A percentile compares a stretch with the other conserved stretches of the same genome.
These are phyloP conservation scores for Annulohypoxylon truncatum DNA, from an alignment of 2,329 filamentous ascomycete genomes.

Conservation along the genomic window DNA sequence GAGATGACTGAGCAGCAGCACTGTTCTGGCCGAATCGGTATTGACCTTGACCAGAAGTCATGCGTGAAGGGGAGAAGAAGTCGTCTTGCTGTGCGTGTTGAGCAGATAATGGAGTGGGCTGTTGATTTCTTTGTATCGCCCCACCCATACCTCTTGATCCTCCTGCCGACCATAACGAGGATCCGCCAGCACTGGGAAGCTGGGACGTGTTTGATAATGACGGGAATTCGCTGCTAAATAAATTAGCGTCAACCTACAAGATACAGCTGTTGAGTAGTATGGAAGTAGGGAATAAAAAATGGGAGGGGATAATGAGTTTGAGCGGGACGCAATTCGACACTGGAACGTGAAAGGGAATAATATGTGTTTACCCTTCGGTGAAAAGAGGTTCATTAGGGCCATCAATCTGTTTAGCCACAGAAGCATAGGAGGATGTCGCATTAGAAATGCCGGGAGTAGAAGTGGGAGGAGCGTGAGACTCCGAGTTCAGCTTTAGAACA, in stretches of 20 bases:
- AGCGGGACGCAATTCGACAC: background rate
- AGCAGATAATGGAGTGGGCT: constrained; percentile 62
- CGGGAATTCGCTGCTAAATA: constrained; percentile 68
- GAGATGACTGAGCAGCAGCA: constrained; percentile 56
- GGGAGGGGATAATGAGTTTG: background rate
- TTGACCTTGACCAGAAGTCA: constrained; percentile 57
- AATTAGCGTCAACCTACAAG: constrained; percentile 41
- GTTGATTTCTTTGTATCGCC: constrained; percentile 63
- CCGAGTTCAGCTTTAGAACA: constrained; percentile 16
- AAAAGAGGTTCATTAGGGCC: background rate
- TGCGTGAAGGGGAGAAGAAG: constrained; percentile 55
- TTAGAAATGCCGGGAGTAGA: background rate
- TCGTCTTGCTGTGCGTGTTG: constrained; percentile 64
- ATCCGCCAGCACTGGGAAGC: constrained; percentile 60
- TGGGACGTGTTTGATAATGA: constrained; percentile 72
- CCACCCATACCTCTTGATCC: constrained; percentile 62
- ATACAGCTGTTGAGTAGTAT: background rate
- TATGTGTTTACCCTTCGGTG: constrained; percentile 43
- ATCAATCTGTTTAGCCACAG: constrained; percentile 4
- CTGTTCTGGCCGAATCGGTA: constrained; percentile 65
- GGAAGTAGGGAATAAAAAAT: background rate
- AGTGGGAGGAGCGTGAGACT: background rate
- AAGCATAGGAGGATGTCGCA: constrained; percentile 21
- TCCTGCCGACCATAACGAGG: constrained; percentile 66
- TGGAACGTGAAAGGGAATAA: constrained; percentile 2